A percentile compares a stretch with the other conserved stretches of the same genome.
Evolutionary conservation across 805 yeast species (phyloP).

Genomic region (Saccharomycopsis oosterbeekiorum): DNA sequence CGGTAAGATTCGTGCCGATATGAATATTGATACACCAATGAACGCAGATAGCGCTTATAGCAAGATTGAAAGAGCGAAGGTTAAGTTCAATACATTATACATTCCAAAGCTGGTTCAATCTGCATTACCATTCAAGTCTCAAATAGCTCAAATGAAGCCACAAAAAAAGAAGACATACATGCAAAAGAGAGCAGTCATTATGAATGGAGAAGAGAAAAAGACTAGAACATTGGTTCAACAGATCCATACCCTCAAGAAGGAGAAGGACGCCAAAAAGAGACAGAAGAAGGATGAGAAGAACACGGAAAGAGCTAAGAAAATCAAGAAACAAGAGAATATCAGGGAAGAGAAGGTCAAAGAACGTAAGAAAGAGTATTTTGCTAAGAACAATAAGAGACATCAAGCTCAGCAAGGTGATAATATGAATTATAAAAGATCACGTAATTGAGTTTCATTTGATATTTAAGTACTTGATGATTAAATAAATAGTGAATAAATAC

Average conservation of each 20-base stretch:
- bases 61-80: constrained; percentile 74
- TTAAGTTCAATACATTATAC: constrained; percentile 78
- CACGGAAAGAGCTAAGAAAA: constrained; percentile 59
- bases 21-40: constrained; percentile 53
- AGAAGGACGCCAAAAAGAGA: constrained; percentile 68
- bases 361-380: constrained; percentile 79
- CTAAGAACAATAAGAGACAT: constrained; percentile 45
- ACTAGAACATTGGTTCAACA: constrained; percentile 83
- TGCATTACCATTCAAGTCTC: constrained; percentile 85
- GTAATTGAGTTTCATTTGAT: not conserved
- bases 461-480: not conserved
- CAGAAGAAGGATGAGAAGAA: constrained; percentile 47
- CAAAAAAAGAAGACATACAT: constrained; percentile 73
- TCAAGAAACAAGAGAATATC: constrained; percentile 64
- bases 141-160: constrained; percentile 80
- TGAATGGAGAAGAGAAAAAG: constrained; percentile 88
- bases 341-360: constrained; percentile 69
- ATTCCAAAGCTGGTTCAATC: constrained; percentile 75
- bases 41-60: constrained; percentile 41
- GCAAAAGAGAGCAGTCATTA: constrained; percentile 87
- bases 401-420: constrained; percentile 7
- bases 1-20: constrained; percentile 81
- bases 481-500: not conserved
- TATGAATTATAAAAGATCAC: not conserved
- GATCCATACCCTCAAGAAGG: constrained; percentile 74